Conservation (phyloP, 73 alveolate genomes). For the Paramecium bursaria region DNA sequence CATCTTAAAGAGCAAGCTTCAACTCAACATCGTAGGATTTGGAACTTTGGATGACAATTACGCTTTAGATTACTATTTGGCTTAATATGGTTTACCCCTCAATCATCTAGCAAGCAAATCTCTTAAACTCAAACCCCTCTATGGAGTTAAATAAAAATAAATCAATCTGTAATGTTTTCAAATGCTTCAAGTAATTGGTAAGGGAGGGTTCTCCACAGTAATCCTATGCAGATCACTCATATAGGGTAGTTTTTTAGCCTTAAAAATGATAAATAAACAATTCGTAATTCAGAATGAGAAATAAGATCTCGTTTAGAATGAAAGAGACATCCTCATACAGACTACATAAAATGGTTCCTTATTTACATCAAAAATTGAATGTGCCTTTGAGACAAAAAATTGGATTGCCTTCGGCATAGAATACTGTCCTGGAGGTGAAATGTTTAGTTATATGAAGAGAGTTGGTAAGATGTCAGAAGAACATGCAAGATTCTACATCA, state of each 20-base stretch:
- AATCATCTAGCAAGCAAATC: slow-evolving; percentile 19
- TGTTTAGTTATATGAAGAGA: slow-evolving; percentile 81
- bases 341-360: slow-evolving; percentile 56
- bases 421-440: slow-evolving; percentile 90
- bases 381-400: slow-evolving; percentile 68
- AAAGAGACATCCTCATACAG: slow-evolving; percentile 59
- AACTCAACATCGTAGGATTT: slow-evolving; percentile 27
- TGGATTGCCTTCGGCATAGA: slow-evolving; percentile 79
- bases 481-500: slow-evolving; percentile 69
- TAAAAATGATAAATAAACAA: slow-evolving; percentile 73
- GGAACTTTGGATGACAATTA: slow-evolving; percentile 45
- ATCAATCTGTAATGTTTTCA: slow-evolving; percentile 73
- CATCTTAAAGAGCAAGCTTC: not conserved
- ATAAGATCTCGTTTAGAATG: slow-evolving; percentile 58
- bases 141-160: slow-evolving; percentile 6
- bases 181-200: slow-evolving; percentile 79
- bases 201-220: slow-evolving; percentile 86
- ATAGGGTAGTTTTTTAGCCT: slow-evolving; percentile 81
- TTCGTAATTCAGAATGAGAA: slow-evolving; percentile 66
- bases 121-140: not conserved
- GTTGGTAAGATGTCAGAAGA: slow-evolving; percentile 72
- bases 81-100: slow-evolving; percentile 50
- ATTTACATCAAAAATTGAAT: slow-evolving; percentile 63
- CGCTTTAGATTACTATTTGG: slow-evolving; percentile 54
- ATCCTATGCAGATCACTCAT: slow-evolving; percentile 75